A percentile compares a stretch with the other conserved stretches of the same genome.
Conservation (phyloP, 345 rosid genomes). For the Acer campestre region DNA sequence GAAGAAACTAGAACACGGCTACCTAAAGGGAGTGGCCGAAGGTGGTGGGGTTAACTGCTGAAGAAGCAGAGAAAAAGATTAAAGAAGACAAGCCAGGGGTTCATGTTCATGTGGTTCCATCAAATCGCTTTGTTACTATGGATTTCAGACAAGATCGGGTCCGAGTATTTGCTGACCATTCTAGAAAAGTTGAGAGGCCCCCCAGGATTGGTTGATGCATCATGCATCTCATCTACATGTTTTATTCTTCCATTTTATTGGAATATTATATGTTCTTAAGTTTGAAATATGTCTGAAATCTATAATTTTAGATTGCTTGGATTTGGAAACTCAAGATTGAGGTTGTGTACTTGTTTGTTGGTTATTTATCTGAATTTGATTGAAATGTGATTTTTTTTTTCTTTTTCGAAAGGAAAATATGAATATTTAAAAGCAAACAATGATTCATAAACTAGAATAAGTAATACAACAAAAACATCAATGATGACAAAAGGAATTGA, state of each 20-base stretch:
- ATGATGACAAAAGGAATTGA: too few relatives aligned
- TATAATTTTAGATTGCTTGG: too few relatives aligned
- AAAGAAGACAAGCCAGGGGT: conserved; percentile 44
- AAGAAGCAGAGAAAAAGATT: conserved; percentile 52
- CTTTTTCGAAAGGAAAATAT: too few relatives aligned
- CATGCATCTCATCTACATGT: not conserved
- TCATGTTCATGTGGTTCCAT: conserved; percentile 41
- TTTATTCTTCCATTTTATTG: not conserved
- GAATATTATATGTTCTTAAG: not conserved
- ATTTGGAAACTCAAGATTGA: too few relatives aligned
- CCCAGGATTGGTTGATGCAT: conserved; percentile 40
- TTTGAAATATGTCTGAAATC: too few relatives aligned
- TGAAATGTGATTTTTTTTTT: too few relatives aligned
- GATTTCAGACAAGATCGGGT: conserved; percentile 41
- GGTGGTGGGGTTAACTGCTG: conserved; percentile 45
- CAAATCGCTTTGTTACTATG: conserved; percentile 37
- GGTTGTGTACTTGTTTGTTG: too few relatives aligned
- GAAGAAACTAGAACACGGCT: conserved; percentile 24
- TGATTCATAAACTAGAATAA: too few relatives aligned
- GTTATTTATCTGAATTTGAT: too few relatives aligned
- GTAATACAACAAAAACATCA: too few relatives aligned
- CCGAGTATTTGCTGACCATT: conserved; percentile 36
- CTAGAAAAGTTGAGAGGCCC: conserved; percentile 34
- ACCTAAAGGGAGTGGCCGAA: conserved; percentile 49
- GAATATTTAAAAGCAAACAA: too few relatives aligned